phyloP scores from a whole-genome alignment of 495 filamentous ascomycete species.

The Penicillium robsamsonii region DNA sequence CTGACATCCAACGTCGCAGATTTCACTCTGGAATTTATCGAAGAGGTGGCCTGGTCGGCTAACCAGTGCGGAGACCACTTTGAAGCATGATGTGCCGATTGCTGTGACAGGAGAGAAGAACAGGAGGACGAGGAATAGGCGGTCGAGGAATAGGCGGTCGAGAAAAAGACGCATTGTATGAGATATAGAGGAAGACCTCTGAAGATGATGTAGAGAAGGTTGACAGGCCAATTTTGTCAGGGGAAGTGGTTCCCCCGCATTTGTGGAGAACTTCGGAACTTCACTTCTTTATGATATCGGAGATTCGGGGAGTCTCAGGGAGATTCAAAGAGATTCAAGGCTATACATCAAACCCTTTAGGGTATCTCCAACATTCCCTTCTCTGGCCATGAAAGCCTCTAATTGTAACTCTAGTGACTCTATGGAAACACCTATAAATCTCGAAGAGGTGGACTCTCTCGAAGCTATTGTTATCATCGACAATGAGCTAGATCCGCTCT shows the following conservation, averaged over 20 bases:
- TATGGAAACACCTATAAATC: constrained; percentile 9
- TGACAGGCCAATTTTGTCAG: not conserved
- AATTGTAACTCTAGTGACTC: constrained; percentile 7
- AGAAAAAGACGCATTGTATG: constrained; percentile 20
- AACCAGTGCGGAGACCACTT: constrained; percentile 39
- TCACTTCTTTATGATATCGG: too few species aligned
- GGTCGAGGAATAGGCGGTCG: constrained; percentile 18
- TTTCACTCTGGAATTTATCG: constrained; percentile 41
- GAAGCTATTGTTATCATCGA: constrained; percentile 51
- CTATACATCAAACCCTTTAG: not conserved
- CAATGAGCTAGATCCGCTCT: constrained; percentile 60
- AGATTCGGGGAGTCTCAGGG: too few species aligned
- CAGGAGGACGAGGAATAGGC: constrained; percentile 23
- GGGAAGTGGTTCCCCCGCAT: constrained; percentile 3
- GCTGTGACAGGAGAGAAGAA: constrained; percentile 26
- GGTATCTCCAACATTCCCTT: not conserved
- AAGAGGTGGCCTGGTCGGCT: constrained; percentile 36
- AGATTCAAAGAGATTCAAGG: not conserved
- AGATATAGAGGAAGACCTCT: not conserved
- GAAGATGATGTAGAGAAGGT: not conserved
- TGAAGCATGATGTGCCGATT: constrained; percentile 38
- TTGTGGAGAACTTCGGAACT: constrained; percentile 2
- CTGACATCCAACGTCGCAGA: constrained; percentile 42
- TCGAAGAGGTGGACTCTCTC: constrained; percentile 49
- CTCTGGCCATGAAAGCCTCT: not conserved